These are phyloP conservation scores for Candida methanosorbosa DNA, from an alignment of 805 yeast genomes.

Conservation along the genomic window DNA sequence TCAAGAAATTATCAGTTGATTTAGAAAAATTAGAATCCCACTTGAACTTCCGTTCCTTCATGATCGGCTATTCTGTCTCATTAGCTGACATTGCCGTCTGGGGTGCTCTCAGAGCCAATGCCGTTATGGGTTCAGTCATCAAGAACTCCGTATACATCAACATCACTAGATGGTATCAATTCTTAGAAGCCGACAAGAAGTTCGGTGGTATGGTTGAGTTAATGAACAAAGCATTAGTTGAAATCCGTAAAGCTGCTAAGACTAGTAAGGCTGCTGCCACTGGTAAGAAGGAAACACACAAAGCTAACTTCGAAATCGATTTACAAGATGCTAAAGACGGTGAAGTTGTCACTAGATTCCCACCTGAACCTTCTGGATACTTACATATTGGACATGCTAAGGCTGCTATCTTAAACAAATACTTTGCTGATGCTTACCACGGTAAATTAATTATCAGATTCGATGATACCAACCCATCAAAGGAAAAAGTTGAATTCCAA, in stretches of 20 bases:
- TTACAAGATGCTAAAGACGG: constrained; percentile 89
- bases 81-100: constrained; percentile 82
- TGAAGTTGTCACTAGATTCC: constrained; percentile 96
- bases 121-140: constrained; percentile 84
- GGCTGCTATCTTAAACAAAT: constrained; percentile 94
- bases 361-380: constrained; percentile 99
- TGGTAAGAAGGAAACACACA: constrained; percentile 79
- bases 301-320: constrained; percentile 92
- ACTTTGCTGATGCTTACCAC: constrained; percentile 90
- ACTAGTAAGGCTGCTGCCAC: constrained; percentile 25
- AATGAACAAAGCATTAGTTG: constrained; percentile 61
- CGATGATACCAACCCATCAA: constrained; percentile 97
- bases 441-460: constrained; percentile 96
- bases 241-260: constrained; percentile 63
- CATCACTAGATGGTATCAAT: constrained; percentile 88
- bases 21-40: constrained; percentile 77
- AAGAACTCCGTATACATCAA: constrained; percentile 79
- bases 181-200: constrained; percentile 55
- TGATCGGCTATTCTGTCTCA: constrained; percentile 58
- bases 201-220: constrained; percentile 66
- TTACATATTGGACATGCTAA: constrained; percentile 98
- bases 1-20: constrained; percentile 71
- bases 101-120: constrained; percentile 92
- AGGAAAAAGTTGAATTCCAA: constrained; percentile 92
- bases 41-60: constrained; percentile 76